A percentile compares a stretch with the other conserved stretches of the same genome.
phyloP scores from a whole-genome alignment of 1,284 basidiomycete species.

The Peniophora sp. region DNA sequence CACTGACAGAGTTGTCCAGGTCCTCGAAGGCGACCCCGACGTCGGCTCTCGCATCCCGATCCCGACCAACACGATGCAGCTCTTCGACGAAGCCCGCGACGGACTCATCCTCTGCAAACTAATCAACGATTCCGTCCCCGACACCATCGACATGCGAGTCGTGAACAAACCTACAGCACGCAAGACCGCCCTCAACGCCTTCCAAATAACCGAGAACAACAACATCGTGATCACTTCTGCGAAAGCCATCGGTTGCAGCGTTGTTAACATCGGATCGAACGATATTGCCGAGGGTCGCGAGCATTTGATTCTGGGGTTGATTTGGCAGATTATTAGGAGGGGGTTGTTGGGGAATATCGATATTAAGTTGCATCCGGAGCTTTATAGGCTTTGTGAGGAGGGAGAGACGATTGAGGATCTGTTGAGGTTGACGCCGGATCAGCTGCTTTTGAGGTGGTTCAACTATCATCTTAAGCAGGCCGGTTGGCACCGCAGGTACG shows the following conservation, averaged over 20 bases:
- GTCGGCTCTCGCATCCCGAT: constrained; percentile 83
- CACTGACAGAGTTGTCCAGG: constrained; percentile 36
- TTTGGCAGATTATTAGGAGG: constrained; percentile 97
- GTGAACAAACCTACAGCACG: constrained; percentile 79
- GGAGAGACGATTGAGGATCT: constrained; percentile 96
- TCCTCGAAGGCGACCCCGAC: constrained; percentile 87
- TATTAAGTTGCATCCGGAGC: constrained; percentile 95
- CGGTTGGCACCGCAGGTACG: constrained; percentile 77
- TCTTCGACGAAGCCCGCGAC: constrained; percentile 96
- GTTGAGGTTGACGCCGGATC: constrained; percentile 89
- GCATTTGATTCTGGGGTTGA: constrained; percentile 96
- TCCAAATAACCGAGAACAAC: constrained; percentile 99
- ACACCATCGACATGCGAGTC: constrained; percentile 98
- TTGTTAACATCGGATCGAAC: constrained; percentile 95
- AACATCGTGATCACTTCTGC: constrained; percentile 98
- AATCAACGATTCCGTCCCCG: constrained; percentile 98
- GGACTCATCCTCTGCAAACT: constrained; percentile 96
- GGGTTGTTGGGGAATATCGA: constrained; percentile 94
- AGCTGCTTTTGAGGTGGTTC: constrained; percentile 96
- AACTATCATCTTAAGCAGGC: constrained; percentile 98
- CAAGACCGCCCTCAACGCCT: constrained; percentile 85
- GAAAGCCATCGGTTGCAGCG: constrained; percentile 94
- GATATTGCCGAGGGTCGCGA: constrained; percentile 93
- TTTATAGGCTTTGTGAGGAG: constrained; percentile 93
- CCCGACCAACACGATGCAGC: constrained; percentile 97